phyloP scores from a whole-genome alignment of 1,284 basidiomycete species.

The Bondarzewia mesenterica region DNA sequence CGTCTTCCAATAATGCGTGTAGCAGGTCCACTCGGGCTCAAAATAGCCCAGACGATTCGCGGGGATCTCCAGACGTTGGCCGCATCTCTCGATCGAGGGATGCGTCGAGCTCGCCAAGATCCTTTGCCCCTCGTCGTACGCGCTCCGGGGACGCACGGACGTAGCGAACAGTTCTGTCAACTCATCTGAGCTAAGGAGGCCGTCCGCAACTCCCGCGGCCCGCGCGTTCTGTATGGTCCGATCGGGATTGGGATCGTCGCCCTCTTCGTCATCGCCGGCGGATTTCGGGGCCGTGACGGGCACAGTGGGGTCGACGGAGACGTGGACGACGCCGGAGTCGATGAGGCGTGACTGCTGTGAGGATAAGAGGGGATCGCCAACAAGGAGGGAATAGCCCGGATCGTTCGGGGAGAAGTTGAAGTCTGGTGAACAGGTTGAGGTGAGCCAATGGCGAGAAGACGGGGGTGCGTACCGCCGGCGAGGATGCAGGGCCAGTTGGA shows the following conservation, averaged over 20 bases:
- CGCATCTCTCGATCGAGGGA: constrained; percentile 14
- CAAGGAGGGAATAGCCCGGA: constrained; percentile 77
- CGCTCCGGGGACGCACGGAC: constrained; percentile 37
- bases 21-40: constrained; percentile 80
- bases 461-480: constrained; percentile 58
- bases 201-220: constrained; percentile 51
- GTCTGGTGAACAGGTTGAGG: constrained; percentile 41
- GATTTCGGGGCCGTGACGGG: constrained; percentile 19
- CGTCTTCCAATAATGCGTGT: constrained; percentile 74
- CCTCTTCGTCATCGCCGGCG: constrained; percentile 25
- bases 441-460: constrained; percentile 1
- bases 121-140: constrained; percentile 51
- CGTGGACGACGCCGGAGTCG: constrained; percentile 76
- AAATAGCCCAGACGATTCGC: constrained; percentile 37
- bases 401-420: constrained; percentile 91
- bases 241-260: constrained; percentile 56
- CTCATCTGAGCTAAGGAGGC: constrained; percentile 60
- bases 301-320: constrained; percentile 61
- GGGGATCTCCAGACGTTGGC: constrained; percentile 30
- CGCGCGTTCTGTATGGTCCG: constrained; percentile 75
- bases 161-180: constrained; percentile 45
- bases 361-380: constrained; percentile 46
- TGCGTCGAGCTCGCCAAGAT: constrained; percentile 8
- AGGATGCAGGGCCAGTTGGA: constrained; percentile 72
- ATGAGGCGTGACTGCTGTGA: constrained; percentile 48